Conservation (phyloP, 73 alveolate species). For the Paramecium bursaria region DNA sequence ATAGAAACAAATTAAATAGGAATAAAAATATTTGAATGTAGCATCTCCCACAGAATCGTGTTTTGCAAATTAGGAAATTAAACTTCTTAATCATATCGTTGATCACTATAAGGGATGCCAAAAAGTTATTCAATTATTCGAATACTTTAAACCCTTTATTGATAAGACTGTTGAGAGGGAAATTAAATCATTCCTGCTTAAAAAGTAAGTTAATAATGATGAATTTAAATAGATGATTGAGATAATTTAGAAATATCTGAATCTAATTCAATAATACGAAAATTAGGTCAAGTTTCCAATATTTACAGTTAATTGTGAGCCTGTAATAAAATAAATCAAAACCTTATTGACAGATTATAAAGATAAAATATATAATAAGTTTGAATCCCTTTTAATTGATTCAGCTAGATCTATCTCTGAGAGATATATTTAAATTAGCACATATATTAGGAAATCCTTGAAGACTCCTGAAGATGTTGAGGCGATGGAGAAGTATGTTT, state of each 20-base stretch:
- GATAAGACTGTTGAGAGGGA: slow-evolving; percentile 59
- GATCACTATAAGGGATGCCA: slow-evolving; percentile 49
- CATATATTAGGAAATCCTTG: slow-evolving; percentile 50
- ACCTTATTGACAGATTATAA: slow-evolving; percentile 41
- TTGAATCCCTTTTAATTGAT: slow-evolving; percentile 56
- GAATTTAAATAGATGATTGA: slow-evolving; percentile 59
- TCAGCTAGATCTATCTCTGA: slow-evolving; percentile 54
- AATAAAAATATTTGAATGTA: slow-evolving; percentile 49
- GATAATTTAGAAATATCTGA: slow-evolving; percentile 34
- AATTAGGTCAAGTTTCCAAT: slow-evolving; percentile 22
- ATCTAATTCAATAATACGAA: slow-evolving; percentile 38
- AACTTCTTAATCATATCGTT: slow-evolving; percentile 31
- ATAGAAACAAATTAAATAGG: slow-evolving; percentile 11
- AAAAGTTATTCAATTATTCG: slow-evolving; percentile 21
- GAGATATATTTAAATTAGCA: slow-evolving; percentile 33
- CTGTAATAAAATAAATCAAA: slow-evolving; percentile 22
- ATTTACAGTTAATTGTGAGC: slow-evolving; percentile 54
- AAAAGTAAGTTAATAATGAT: slow-evolving; percentile 40
- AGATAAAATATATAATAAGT: slow-evolving; percentile 4
- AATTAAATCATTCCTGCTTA: slow-evolving; percentile 34
- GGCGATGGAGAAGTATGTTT: slow-evolving; percentile 60
- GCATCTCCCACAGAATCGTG: slow-evolving; percentile 55
- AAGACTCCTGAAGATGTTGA: slow-evolving; percentile 68
- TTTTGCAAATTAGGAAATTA: slow-evolving; percentile 29
- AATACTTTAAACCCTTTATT: slow-evolving; percentile 49